phyloP scores from a whole-genome alignment of 169 alveolate genomes.

The Babesia bovis region DNA sequence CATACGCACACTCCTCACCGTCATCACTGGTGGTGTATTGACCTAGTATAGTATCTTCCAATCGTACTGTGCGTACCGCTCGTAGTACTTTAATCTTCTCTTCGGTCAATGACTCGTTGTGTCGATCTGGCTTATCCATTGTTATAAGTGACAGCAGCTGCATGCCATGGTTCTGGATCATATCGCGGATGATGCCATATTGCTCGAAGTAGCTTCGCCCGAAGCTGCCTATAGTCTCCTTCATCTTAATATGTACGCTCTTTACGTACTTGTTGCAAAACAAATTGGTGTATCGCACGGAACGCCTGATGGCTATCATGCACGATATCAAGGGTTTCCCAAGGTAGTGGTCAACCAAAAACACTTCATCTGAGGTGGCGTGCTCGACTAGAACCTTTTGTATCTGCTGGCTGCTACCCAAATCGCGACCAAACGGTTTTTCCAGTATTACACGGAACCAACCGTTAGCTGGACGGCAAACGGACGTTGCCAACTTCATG shows the following conservation, averaged over 20 bases:
- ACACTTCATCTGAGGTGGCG: slow-evolving; percentile 47
- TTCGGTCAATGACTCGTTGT: slow-evolving; percentile 21
- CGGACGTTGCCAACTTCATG: slow-evolving; percentile 57
- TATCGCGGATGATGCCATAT: slow-evolving; percentile 68
- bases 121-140: slow-evolving; percentile 48
- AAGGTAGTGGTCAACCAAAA: slow-evolving; percentile 65
- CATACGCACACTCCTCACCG: slow-evolving; percentile 41
- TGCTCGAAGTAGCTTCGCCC: slow-evolving; percentile 60
- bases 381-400: slow-evolving; percentile 31
- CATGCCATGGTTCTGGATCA: slow-evolving; percentile 69
- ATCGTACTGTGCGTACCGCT: slow-evolving; percentile 41
- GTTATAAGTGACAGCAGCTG: slow-evolving; percentile 60
- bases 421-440: slow-evolving; percentile 67
- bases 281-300: slow-evolving; percentile 36
- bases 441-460: slow-evolving; percentile 69
- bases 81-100: slow-evolving; percentile 49
- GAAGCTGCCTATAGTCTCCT: slow-evolving; percentile 61
- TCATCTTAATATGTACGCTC: slow-evolving; percentile 65
- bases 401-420: slow-evolving; percentile 38
- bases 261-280: slow-evolving; percentile 49
- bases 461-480: slow-evolving; percentile 51
- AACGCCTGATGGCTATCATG: slow-evolving; percentile 47
- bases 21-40: slow-evolving; percentile 51
- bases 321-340: slow-evolving; percentile 65
- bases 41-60: slow-evolving; percentile 58